phyloP scores from a whole-genome alignment of 345 rosid species.

The Ricinus communis region DNA sequence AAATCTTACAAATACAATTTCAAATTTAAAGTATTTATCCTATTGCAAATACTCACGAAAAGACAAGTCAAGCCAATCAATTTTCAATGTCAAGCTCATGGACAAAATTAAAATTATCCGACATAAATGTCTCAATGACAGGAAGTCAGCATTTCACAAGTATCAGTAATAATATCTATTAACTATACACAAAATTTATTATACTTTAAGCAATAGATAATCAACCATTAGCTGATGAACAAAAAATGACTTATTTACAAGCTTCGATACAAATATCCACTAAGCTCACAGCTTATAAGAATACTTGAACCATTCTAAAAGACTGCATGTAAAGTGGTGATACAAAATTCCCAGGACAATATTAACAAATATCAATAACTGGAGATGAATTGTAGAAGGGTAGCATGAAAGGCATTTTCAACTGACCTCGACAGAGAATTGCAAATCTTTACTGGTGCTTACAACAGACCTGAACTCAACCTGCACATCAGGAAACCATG shows the following conservation, averaged over 20 bases:
- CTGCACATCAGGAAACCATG: constrained; percentile 40
- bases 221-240: neutral
- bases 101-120: neutral
- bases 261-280: neutral
- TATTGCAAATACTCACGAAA: neutral
- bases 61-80: neutral
- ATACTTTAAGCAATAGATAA: neutral
- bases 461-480: constrained; percentile 81
- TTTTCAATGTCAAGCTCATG: neutral
- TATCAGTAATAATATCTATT: neutral
- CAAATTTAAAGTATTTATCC: neutral
- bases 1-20: neutral
- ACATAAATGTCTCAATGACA: neutral
- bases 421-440: constrained; percentile 94
- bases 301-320: neutral
- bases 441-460: constrained; percentile 87
- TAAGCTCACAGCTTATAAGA: neutral
- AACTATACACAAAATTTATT: neutral
- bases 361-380: neutral
- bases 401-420: neutral
- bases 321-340: neutral
- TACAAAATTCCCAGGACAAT: too few species aligned
- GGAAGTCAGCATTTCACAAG: neutral
- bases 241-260: neutral
- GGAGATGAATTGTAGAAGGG: too few species aligned